phyloP scores from a whole-genome alignment of 1,284 basidiomycete species.

The Melampsora americana region DNA sequence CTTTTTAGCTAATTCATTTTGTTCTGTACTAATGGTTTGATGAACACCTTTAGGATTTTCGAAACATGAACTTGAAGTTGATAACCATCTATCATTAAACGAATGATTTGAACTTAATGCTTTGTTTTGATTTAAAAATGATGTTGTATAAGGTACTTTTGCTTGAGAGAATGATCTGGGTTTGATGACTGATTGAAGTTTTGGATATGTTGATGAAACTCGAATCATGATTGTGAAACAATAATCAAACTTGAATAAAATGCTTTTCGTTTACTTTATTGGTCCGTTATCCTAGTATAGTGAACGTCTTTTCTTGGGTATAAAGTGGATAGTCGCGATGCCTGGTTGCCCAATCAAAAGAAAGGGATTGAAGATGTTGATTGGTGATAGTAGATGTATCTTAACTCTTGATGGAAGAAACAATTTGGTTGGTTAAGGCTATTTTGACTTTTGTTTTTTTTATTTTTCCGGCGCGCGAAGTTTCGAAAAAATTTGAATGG shows the following conservation, averaged over 20 bases:
- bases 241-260: background rate
- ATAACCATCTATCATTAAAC: background rate
- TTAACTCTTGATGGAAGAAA: too few relatives aligned
- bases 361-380: background rate
- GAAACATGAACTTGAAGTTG: background rate
- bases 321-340: background rate
- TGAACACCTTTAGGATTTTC: conserved; percentile 15
- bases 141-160: background rate
- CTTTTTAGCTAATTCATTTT: conserved; percentile 83
- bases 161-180: background rate
- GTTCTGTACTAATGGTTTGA: conserved; percentile 55
- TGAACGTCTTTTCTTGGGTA: too few relatives aligned
- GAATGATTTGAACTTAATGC: background rate
- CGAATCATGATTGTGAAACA: background rate
- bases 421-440: too few relatives aligned
- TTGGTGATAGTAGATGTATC: background rate
- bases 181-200: background rate
- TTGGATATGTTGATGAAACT: background rate
- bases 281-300: too few relatives aligned
- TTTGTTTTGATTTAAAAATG: too few relatives aligned
- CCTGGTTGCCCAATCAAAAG: background rate
- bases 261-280: too few relatives aligned
- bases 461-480: too few relatives aligned
- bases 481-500: too few relatives aligned
- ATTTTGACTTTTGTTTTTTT: too few relatives aligned